phyloP scores from a whole-genome alignment of 2,329 filamentous ascomycete genomes.

The Macroventuria anomochaeta region DNA sequence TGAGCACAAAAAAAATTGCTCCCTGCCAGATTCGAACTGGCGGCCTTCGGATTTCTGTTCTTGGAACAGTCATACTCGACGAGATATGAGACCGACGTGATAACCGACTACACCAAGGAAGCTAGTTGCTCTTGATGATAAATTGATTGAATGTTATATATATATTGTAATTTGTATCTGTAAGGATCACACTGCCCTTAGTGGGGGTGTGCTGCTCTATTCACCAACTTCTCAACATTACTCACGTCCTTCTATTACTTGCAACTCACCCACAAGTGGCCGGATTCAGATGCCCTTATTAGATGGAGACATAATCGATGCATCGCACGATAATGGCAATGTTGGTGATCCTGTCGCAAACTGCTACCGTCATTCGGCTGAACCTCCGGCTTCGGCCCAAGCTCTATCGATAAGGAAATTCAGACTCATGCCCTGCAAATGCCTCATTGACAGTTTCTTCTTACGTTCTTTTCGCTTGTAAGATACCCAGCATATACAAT shows the following conservation, averaged over 20 bases:
- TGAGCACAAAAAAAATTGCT: slow-evolving; percentile 9
- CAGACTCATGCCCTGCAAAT: slow-evolving; percentile 26
- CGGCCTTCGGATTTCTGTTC: slow-evolving; percentile 37
- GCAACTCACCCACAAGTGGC: no score
- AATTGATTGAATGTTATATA: no score
- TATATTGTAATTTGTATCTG: no score
- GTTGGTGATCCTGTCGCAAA: neutral
- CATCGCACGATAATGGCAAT: no score
- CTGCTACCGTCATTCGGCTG: neutral
- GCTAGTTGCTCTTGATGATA: slow-evolving; percentile 12
- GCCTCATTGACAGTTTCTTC: slow-evolving; percentile 11
- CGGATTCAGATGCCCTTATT: no score
- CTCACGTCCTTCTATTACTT: neutral
- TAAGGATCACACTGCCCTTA: no score
- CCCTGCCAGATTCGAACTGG: slow-evolving; percentile 40
- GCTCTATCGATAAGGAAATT: slow-evolving; percentile 19
- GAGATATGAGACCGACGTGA: slow-evolving; percentile 41
- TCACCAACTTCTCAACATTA: neutral
- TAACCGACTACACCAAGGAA: slow-evolving; percentile 42
- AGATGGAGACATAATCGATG: no score
- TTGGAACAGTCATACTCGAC: slow-evolving; percentile 31
- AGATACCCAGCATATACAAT: slow-evolving; percentile 26
- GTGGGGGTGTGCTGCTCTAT: no score
- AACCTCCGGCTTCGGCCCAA: slow-evolving; percentile 31
- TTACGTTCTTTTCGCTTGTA: slow-evolving; percentile 14